These are phyloP conservation scores for Daldinia sp. DNA, from an alignment of 2,329 filamentous ascomycete genomes.

Conservation along the genomic window DNA sequence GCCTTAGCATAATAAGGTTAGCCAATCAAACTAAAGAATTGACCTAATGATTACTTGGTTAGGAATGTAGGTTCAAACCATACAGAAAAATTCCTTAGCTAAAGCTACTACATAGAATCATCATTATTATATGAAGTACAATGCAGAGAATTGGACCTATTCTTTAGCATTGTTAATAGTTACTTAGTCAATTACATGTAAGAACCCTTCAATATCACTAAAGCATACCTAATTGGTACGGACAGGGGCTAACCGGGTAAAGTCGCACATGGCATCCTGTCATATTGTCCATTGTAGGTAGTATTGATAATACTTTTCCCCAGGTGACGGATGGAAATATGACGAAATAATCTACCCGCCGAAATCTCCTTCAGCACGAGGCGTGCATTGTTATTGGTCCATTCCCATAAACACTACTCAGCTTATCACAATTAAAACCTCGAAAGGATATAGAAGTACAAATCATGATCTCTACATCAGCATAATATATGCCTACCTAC, in stretches of 20 bases:
- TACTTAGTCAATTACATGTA: not conserved
- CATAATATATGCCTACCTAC: not conserved
- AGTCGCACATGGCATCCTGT: conserved; percentile 6
- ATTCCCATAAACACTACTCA: conserved; percentile 8
- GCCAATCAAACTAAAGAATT: conserved; percentile 27
- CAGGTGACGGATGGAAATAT: not conserved
- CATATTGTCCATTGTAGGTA: conserved; percentile 18
- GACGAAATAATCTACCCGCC: conserved; percentile 17
- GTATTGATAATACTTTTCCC: not conserved
- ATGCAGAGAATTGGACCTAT: not conserved
- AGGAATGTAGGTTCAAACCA: conserved; percentile 28
- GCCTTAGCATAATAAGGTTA: conserved; percentile 15
- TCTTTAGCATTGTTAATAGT: not conserved
- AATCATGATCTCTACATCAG: not conserved
- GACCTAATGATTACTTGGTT: conserved; percentile 30
- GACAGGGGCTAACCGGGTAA: not conserved
- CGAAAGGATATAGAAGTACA: not conserved
- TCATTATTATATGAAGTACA: not conserved
- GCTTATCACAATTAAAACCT: conserved; percentile 32
- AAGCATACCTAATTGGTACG: not conserved
- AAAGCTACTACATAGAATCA: no score
- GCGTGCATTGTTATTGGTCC: conserved; percentile 16
- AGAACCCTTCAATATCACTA: not conserved
- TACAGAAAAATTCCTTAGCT: conserved; percentile 10
- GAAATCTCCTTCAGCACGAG: conserved; percentile 19